Base-by-base conservation (phyloP, 257 asterid species). In the Cynanchum wilfordii region DNA sequence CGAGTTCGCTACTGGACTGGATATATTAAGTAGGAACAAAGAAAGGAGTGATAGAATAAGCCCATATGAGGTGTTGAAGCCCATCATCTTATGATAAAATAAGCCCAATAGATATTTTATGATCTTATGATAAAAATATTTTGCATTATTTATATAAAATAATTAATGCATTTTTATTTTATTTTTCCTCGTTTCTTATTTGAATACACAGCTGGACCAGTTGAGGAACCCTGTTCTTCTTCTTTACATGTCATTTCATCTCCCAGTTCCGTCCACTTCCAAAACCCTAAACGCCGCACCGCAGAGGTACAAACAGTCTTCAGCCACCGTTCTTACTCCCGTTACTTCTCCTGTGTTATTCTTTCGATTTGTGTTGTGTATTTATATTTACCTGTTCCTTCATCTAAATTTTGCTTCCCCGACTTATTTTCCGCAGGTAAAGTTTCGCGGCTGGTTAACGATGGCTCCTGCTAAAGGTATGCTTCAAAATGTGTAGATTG, bases 381-480 rank as follows among this genome's bases (percentile, higher is more conserved):
- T 15, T n/a, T 4, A 33, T 42, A 36, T 15, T 30, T 62, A 20
- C 5, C 16, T 25, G 9, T 3, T 59, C 20, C 7, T 27, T 25
- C 38, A 25, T 12, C 16, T 27, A 5, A 30, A 62, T 62, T 62
- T 62, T 30, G 8, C 42, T 30, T 62, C 15, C 30, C 57, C 1
- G 19, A 15, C 22, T 73, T 58, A 42, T 4, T 44, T 54, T 80
- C 24, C 63, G 79, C 81, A 78, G 86, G 87, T 66, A 62, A 79
- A 50, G 4, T 45, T 25, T 17, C 9, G 10, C 38, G 33, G 47
- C 58, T 44, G 9, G 10, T 62, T 30, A 62, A 33, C 64, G 80
- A 88, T 88, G 91, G 83, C 91, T 75, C 88, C 91, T 22, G 82
- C 82, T 67, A 88, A 88, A 86, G 91, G 94, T 88, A 76, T 22